A percentile compares a stretch with the other conserved stretches of the same genome.
These are phyloP conservation scores for Parascedosporium putredinis DNA, from an alignment of 2,329 filamentous ascomycete genomes.

Conservation along the genomic window DNA sequence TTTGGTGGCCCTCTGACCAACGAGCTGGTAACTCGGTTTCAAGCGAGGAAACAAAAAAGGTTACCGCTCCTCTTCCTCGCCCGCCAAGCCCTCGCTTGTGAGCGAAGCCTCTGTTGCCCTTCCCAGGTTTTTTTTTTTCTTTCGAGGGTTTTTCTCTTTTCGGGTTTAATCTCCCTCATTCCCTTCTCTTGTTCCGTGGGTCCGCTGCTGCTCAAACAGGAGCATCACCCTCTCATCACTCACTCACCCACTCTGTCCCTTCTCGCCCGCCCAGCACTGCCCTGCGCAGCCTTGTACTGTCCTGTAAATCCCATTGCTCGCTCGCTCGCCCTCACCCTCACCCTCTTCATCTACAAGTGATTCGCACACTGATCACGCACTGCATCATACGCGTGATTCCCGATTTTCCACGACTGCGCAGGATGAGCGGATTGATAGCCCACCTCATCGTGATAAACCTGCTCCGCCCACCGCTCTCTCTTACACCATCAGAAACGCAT, in stretches of 20 bases:
- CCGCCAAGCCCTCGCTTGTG: background rate
- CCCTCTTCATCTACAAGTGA: too few species aligned
- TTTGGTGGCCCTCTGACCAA: background rate
- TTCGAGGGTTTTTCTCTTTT: too few species aligned
- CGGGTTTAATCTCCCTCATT: too few species aligned
- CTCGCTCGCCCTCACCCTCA: too few species aligned
- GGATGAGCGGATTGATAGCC: slow-evolving; percentile 8
- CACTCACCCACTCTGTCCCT: too few species aligned
- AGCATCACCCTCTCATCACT: background rate
- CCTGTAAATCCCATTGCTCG: too few species aligned
- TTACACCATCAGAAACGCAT: background rate
- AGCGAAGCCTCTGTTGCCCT: background rate
- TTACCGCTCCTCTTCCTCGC: background rate
- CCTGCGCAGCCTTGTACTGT: too few species aligned
- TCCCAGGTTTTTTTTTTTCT: background rate
- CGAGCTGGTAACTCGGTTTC: slow-evolving; percentile 1
- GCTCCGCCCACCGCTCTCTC: background rate
- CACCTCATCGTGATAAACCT: background rate
- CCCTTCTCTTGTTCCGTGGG: background rate
- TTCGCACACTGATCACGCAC: background rate
- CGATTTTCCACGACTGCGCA: background rate
- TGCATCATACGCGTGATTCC: background rate
- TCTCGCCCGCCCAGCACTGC: too few species aligned
- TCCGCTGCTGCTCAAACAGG: background rate
- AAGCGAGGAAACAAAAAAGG: background rate